Evolutionary conservation across 164 flowering plant genomes (phyloP).

Genomic region (Warburgia ugandensis): DNA sequence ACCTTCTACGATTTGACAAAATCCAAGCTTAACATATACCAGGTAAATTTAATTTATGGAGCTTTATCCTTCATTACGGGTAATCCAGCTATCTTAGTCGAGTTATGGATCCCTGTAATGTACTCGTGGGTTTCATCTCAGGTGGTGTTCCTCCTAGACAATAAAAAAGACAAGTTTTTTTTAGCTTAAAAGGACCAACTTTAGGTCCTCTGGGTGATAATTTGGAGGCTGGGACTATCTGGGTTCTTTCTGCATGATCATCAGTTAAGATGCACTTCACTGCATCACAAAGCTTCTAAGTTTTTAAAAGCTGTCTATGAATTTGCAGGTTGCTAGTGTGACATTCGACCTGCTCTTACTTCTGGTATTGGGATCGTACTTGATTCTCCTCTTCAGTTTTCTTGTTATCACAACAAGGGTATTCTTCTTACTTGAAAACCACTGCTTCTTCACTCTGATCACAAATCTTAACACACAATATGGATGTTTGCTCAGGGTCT

Average conservation of each 20-base stretch:
- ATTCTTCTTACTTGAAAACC: constrained; percentile 5
- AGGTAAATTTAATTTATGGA: constrained; percentile 36
- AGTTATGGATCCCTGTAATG: not conserved
- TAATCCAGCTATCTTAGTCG: not conserved
- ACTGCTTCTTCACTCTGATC: not conserved
- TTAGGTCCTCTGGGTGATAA: too few relatives aligned
- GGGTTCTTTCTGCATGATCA: not conserved
- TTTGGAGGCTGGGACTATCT: too few relatives aligned
- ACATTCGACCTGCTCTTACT: constrained; percentile 90
- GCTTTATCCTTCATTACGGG: not conserved
- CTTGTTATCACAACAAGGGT: constrained; percentile 93
- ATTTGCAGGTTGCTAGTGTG: constrained; percentile 78
- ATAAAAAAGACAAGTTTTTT: too few relatives aligned
- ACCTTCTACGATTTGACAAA: constrained; percentile 81
- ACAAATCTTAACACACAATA: not conserved
- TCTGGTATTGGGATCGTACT: constrained; percentile 77
- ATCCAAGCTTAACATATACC: constrained; percentile 69
- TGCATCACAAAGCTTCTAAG: not conserved
- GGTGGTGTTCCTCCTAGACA: too few relatives aligned
- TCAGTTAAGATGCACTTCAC: not conserved
- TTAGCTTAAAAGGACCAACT: too few relatives aligned
- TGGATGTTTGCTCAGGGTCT: constrained; percentile 54
- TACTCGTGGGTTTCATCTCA: too few relatives aligned
- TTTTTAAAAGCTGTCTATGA: constrained; percentile 1
- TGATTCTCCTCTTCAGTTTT: constrained; percentile 80